Percentiles rank a stretch among this genome's conserved stretches.
Evolutionary conservation across 75 land plant genomes (phyloP).

Genomic region (Adiantum capillusveneris): DNA sequence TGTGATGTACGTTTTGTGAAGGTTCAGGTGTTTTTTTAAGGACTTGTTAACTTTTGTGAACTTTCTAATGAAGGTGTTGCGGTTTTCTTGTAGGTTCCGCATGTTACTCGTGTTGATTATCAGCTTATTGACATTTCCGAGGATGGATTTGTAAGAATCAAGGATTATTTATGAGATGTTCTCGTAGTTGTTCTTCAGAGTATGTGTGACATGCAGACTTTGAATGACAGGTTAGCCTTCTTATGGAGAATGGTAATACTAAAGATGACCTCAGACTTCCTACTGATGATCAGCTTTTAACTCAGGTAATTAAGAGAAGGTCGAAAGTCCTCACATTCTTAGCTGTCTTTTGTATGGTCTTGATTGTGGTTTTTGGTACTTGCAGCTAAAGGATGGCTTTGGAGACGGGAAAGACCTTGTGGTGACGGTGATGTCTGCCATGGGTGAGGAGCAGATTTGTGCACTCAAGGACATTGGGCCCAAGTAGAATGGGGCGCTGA

Average conservation of each 20-base stretch:
- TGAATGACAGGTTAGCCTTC: slow-evolving; percentile 54
- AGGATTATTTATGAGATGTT: not conserved
- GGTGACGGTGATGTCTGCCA: slow-evolving; percentile 60
- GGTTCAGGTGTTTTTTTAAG: no score
- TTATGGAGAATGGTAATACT: slow-evolving; percentile 68
- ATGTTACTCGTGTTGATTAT: slow-evolving; percentile 83
- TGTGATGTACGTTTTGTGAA: slow-evolving; percentile 76
- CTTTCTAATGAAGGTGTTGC: no score
- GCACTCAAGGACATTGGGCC: slow-evolving; percentile 64
- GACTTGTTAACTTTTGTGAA: no score
- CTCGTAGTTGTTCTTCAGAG: not conserved
- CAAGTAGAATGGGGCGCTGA: slow-evolving; percentile 9
- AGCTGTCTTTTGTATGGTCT: not conserved
- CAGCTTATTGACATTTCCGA: slow-evolving; percentile 93
- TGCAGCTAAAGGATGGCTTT: slow-evolving; percentile 53
- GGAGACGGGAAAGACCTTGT: slow-evolving; percentile 55
- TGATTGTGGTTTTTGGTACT: not conserved
- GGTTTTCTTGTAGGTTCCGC: slow-evolving; percentile 59
- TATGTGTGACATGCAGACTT: not conserved
- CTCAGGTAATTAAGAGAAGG: slow-evolving; percentile 37
- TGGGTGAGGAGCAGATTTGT: slow-evolving; percentile 69
- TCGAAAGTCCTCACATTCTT: not conserved
- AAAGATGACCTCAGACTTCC: slow-evolving; percentile 88
- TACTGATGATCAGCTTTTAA: slow-evolving; percentile 64
- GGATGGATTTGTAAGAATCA: slow-evolving; percentile 82